Base-by-base conservation (phyloP, 192 early-diverging fungal genomes). In the Coemansia sp. region DNA sequence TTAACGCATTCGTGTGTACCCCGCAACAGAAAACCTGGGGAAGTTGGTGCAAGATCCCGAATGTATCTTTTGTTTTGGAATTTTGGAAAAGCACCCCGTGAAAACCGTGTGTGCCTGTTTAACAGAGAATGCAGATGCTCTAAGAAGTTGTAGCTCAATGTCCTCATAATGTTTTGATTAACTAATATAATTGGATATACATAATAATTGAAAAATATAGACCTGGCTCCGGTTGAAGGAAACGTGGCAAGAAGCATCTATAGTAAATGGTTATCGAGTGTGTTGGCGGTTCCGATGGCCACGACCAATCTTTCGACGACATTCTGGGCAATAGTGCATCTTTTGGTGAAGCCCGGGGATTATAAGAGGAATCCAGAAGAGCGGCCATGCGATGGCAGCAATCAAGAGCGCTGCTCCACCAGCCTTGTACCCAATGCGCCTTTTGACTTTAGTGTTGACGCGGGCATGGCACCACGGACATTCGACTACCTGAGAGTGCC, bases 311-410 rank as follows among this genome's bases (percentile, higher is more conserved):
- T 70, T 75, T 44, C 81, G 69, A 53, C 52, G 45, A 65, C 81
- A 84, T 18, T 72, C 64, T 26, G 81, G 81, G 54, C 81, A 84
- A 57, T 79, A 84, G 56, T 84, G 81, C 6, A 63, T 73, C 48
- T 84, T 77, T 67, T 76, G 76, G 26, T 78, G 75, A 11, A 84
- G 72, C 0, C 70, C 76, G 1, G 81, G 75, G 9, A 83, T 42
- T 7, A 78, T 16, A 45, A 83, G 47, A 13, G 81, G 81, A 21
- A 83, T 76, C 81, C 81, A 83, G 76, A 83, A 83, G 67, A 83
- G 68, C 38, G 76, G 81, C 81, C 81, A 83, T 6, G 65, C 72
- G 12, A 83, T 58, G 10, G 64, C 39, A 1, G 75, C 81, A 49
- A 75, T 67, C 48, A 78, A 40, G 4, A 68, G 60, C 9, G 81